Conservation (phyloP, 1,139 yeast species). For the Blastobotrys elegans region DNA sequence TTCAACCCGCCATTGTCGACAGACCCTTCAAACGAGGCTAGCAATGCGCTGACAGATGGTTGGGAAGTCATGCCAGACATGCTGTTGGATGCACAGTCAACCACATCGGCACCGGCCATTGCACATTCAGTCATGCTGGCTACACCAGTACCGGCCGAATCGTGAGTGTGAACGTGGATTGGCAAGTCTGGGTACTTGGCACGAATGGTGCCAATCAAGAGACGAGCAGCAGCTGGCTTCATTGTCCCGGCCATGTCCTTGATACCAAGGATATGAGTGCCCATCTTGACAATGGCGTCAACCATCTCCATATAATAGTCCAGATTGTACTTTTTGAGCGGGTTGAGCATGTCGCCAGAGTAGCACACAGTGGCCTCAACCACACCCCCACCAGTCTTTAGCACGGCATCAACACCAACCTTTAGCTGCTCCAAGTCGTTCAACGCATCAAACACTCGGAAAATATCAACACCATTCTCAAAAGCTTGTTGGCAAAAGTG, state of each 20-base stretch:
- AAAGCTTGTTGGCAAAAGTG: constrained; percentile 93
- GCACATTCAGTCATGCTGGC: constrained; percentile 96
- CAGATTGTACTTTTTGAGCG: constrained; percentile 92
- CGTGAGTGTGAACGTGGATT: constrained; percentile 98
- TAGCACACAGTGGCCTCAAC: constrained; percentile 98
- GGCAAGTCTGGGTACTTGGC: constrained; percentile 87
- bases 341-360: constrained; percentile 96
- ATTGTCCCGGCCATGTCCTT: constrained; percentile 99
- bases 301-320: constrained; percentile 80
- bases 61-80: constrained; percentile 99
- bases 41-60: constrained; percentile 88
- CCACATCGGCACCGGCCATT: constrained; percentile 94
- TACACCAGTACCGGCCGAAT: constrained; percentile 99
- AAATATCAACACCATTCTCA: constrained; percentile 93
- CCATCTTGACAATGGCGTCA: constrained; percentile 82
- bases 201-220: constrained; percentile 75
- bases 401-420: constrained; percentile 97
- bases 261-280: constrained; percentile 94
- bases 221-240: constrained; percentile 88
- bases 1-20: constrained; percentile 64
- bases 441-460: constrained; percentile 95
- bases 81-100: constrained; percentile 95
- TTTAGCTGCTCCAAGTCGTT: constrained; percentile 93
- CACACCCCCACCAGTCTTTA: constrained; percentile 98
- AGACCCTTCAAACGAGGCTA: constrained; percentile 89